Base-by-base conservation (phyloP, 306 rosid species). In the Cicer cuneatum region DNA sequence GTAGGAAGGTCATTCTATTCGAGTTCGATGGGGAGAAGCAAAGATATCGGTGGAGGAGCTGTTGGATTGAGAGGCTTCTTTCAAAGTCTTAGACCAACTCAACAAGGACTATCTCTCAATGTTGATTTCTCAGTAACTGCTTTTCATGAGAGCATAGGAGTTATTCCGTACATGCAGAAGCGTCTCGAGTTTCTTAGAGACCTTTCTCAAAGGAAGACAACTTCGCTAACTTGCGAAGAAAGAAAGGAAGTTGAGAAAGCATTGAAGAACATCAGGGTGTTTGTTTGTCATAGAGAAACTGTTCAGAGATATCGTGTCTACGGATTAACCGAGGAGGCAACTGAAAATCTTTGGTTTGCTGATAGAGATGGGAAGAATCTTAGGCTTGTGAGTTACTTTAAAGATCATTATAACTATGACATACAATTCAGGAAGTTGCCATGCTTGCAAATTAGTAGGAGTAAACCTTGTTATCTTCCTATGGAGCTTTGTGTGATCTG, bases 401-500 rank as follows among this genome's bases (percentile, higher is more conserved):
- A 92, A 84, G 97, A 92, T 72, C 98, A 95, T 60, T 95, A 95
- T 70, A 91, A 90, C 77, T 92, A 95, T 80, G 99, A 92, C 33
- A 87, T 95, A 82, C 96, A 92, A 39, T 92, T 85, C 84, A 79
- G 89, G 56, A 92, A 92, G 61, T 73, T 92, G 72, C 99, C 99
- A 39, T 95, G 98, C 84, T 84, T 95, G 90, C 98, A 95, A 82
- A 89, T 92, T 75, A 89, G 96, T 67, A 86, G 97, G 83, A 90
- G 98, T 15, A 95, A 90, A 73, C 98, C 96, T 13, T 95, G 99
- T 74, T 95, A 95, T 86, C 99, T 95, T 68, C 99, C 99, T 42
- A 92, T 95, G 98, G 99, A 95, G 88, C 96, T 92, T 51, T 95
- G 99, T 77, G 83, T 90, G 84, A 90, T 95, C 43, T 95, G 98